Evolutionary conservation across 1,284 basidiomycete genomes (phyloP).

Genomic region (Coniferiporia weirii): DNA sequence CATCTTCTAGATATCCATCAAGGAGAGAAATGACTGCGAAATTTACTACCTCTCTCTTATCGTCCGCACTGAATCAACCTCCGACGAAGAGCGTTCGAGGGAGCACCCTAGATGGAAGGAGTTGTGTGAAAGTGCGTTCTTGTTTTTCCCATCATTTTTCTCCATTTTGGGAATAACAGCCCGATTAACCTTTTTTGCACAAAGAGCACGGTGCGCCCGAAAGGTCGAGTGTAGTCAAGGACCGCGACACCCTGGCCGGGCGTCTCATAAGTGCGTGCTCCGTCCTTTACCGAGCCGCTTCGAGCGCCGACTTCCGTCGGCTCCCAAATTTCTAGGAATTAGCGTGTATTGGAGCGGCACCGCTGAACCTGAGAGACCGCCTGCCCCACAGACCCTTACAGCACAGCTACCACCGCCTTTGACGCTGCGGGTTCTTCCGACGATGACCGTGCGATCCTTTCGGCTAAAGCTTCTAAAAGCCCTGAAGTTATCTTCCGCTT

Average conservation of each 20-base stretch:
- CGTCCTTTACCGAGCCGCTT: neutral
- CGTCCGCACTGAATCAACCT: conserved; percentile 36
- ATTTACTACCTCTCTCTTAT: conserved; percentile 74
- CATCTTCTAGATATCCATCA: conserved; percentile 23
- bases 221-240: conserved; percentile 29
- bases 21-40: conserved; percentile 84
- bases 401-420: conserved; percentile 23
- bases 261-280: conserved; percentile 52
- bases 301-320: neutral
- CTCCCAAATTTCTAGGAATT: conserved; percentile 1
- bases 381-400: neutral
- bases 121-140: conserved; percentile 55
- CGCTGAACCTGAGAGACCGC: neutral
- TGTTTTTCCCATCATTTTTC: conserved; percentile 13
- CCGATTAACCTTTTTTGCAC: conserved; percentile 1
- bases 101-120: conserved; percentile 59
- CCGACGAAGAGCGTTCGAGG: conserved; percentile 40
- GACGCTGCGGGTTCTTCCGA: conserved; percentile 52
- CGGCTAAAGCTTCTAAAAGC: conserved; percentile 49
- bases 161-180: conserved; percentile 2
- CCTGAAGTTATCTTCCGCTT: conserved; percentile 22
- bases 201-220: conserved; percentile 61
- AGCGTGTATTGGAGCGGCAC: conserved; percentile 1
- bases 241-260: conserved; percentile 52
- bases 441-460: conserved; percentile 56